Percentiles rank a stretch among this genome's conserved stretches.
Evolutionary conservation across 2,329 filamentous ascomycete genomes (phyloP).

Genomic region (Catunica adiposa): DNA sequence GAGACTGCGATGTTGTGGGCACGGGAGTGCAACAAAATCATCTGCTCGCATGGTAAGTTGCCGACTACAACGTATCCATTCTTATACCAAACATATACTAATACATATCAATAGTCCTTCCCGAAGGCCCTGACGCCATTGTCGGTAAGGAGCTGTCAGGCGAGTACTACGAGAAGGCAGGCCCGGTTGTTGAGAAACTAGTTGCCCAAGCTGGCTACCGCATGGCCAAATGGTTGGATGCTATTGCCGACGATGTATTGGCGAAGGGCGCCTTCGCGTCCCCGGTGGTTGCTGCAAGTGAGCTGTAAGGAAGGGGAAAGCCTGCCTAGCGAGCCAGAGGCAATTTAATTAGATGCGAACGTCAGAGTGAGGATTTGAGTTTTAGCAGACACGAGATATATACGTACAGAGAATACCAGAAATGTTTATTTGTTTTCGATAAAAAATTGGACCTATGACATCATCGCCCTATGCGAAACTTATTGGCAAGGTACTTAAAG

Average conservation of each 20-base stretch:
- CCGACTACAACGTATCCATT: background rate
- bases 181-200: conserved; percentile 47
- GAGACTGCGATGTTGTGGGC: conserved; percentile 48
- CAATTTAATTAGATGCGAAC: background rate
- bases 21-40: conserved; percentile 41
- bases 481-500: too few relatives aligned
- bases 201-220: conserved; percentile 54
- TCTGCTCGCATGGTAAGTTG: conserved; percentile 42
- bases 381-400: too few relatives aligned
- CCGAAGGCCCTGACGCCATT: conserved; percentile 42
- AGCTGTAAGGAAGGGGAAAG: background rate
- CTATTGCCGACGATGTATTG: conserved; percentile 30
- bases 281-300: background rate
- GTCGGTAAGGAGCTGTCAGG: conserved; percentile 42
- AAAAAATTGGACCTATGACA: too few relatives aligned
- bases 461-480: too few relatives aligned
- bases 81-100: background rate
- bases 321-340: background rate
- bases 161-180: conserved; percentile 46
- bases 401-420: too few relatives aligned
- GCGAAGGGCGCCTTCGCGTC: conserved; percentile 16
- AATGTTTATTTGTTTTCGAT: too few relatives aligned
- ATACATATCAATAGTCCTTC: conserved; percentile 33
- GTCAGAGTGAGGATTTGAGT: too few relatives aligned
- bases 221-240: conserved; percentile 50